Evolutionary conservation across 345 rosid genomes (phyloP), one percentile per base, ranked within the genome.

Genomic region (Populus euphratica): DNA sequence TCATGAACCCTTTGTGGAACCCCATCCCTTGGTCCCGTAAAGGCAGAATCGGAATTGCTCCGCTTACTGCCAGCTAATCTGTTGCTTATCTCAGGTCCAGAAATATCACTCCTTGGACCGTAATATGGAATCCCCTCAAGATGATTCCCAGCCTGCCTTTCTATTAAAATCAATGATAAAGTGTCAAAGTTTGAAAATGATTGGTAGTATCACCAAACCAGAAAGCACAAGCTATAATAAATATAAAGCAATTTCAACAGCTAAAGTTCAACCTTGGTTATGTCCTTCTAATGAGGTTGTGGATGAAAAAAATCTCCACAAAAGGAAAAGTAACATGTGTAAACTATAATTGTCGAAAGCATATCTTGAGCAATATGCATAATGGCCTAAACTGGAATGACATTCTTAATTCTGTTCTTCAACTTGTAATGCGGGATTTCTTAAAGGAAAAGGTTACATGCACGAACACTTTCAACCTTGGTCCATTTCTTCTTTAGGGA

Each of bases 81-180:
- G 78, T 87, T 88, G 88, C 87, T 88, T 79, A 88, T 88, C 74
- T 91, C 92, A 64, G 87, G 82, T 44, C 89, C 88, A 39, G 96
- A 92, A 66, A 86, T 78, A 25, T 91, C 95, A 68, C 91, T 89
- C 80, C 95, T 89, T 36, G 91, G 87, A 76, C 89, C 86, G 73
- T 89, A 93, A 86, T 79, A 90, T 39, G 95, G 98, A 84, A 91
- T 85, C n/a, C 97, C 98, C 82, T 92, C 94, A 29, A 92, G 91
- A 85, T 91, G 94, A 85, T 74, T 92, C 25, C 88, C 85, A 56
- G 68, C 85, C 83, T 89, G 90, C 80, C 88, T 90, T 87, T 91
- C 93, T 80, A 86, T 79, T 73, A 79, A 69, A 76, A 78, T 73
- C 36, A 69, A 84, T 77, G 82, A 83, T 81, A 77, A 80, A 84